These are phyloP conservation scores for Ramaria rubella DNA, from an alignment of 768 basidiomycete genomes.

Conservation along the genomic window DNA sequence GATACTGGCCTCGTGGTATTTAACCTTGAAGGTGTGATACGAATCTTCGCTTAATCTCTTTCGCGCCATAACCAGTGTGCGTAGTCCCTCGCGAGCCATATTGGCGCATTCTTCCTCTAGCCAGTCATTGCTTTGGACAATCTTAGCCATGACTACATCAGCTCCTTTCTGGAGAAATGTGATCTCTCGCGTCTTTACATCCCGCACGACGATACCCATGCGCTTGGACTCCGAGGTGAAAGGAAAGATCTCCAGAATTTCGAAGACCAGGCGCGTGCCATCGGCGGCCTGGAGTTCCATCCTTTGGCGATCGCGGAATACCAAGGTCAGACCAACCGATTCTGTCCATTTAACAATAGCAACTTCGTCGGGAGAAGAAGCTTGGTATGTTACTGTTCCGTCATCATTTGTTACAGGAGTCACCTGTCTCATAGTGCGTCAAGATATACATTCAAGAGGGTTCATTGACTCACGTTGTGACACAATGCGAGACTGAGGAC, in stretches of 20 bases:
- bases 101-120: constrained; percentile 97
- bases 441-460: neutral
- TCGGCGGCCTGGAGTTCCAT: constrained; percentile 76
- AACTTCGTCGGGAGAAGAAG: constrained; percentile 97
- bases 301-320: constrained; percentile 82
- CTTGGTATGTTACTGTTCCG: constrained; percentile 92
- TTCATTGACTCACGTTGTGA: constrained; percentile 81
- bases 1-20: constrained; percentile 74
- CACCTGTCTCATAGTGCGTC: constrained; percentile 45
- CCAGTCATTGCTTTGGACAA: constrained; percentile 98
- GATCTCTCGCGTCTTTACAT: constrained; percentile 66
- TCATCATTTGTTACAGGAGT: constrained; percentile 95
- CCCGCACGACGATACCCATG: constrained; percentile 96
- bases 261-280: constrained; percentile 60
- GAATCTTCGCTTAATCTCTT: constrained; percentile 64
- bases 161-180: constrained; percentile 95
- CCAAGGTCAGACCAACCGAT: constrained; percentile 85
- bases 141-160: constrained; percentile 94
- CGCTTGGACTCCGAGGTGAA: constrained; percentile 99
- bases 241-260: constrained; percentile 92
- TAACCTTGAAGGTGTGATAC: constrained; percentile 67
- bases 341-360: constrained; percentile 98
- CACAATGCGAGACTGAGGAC: constrained; percentile 91
- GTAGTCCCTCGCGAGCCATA: constrained; percentile 93
- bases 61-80: constrained; percentile 88